phyloP scores from a whole-genome alignment of 2,329 filamentous ascomycete species.

The Cladorrhinum sp. region DNA sequence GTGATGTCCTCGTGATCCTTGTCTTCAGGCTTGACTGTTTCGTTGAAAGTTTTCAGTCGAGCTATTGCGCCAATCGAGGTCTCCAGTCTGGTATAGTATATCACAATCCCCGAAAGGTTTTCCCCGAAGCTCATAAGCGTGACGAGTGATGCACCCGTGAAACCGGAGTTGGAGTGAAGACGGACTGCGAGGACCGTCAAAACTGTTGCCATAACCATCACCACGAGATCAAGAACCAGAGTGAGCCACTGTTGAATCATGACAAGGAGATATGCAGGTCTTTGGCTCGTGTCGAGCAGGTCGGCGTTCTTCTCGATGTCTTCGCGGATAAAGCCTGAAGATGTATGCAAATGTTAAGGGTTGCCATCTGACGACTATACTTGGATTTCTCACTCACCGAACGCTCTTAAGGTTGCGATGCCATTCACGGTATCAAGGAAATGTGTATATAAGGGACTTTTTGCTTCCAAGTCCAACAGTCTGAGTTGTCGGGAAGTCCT shows the following conservation, averaged over 20 bases:
- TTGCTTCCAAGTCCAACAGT: constrained; percentile 59
- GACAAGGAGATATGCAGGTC: constrained; percentile 55
- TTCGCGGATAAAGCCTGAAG: constrained; percentile 47
- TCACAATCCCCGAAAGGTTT: constrained; percentile 31
- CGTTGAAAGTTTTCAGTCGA: constrained; percentile 33
- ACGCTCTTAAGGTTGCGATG: constrained; percentile 54
- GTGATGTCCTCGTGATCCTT: constrained; percentile 31
- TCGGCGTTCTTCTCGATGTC: constrained; percentile 43
- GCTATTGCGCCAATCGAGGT: constrained; percentile 38
- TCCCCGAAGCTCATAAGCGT: constrained; percentile 38
- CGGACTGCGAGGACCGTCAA: constrained; percentile 50
- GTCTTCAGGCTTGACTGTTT: constrained; percentile 27
- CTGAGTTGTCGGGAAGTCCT: constrained; percentile 59
- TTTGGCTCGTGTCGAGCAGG: constrained; percentile 53
- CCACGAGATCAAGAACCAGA: constrained; percentile 47
- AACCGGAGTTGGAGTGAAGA: constrained; percentile 35
- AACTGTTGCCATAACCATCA: too few relatives aligned
- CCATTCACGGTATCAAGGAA: constrained; percentile 57
- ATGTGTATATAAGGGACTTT: constrained; percentile 54
- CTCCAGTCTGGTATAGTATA: constrained; percentile 34
- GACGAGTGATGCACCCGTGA: constrained; percentile 40
- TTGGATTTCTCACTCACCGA: too few relatives aligned
- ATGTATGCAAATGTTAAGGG: too few relatives aligned
- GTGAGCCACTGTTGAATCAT: constrained; percentile 58
- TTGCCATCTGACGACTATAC: too few relatives aligned